Base-by-base conservation (phyloP, 2,329 filamentous ascomycete species). In the Aspergillus tubingensis region DNA sequence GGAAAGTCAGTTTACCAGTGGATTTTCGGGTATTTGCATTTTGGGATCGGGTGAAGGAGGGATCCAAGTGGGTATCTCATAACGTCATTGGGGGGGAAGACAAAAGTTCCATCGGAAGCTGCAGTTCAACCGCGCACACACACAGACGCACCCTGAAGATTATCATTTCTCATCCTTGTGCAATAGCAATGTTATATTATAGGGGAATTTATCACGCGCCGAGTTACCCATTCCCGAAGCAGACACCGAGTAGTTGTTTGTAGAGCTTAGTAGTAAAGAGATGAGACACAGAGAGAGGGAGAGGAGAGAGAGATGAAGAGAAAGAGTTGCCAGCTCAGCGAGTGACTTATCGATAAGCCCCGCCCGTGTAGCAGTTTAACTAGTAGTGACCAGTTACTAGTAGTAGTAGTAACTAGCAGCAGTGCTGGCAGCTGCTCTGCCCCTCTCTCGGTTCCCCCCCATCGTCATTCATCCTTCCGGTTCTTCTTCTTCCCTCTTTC, bases 311-410 rank as follows among this genome's bases (percentile, higher is more conserved):
- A 44, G 30, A 43, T 17, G 17, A 38, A 21, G 49, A 23, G 8
- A 44, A 54, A 25, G 43, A 50, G 60, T 4, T 39, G 57, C 58
- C 58, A 65, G 38, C 58, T 55, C 58, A 63, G 56, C 36, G 15
- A 54, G 23, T 32, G 23, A 54, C 60, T 61, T 68, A 68, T 68
- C 65, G 66, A 68, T 68, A 68, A 68, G 64, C 59, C 63, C 61
- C 62, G 53, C 60, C 58, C 25, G 41, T 17, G 15, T n/a, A 7
- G 5, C 25, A 8, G 8, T 10, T 30, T 30, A 30, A 30, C 27
- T 30, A 11, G 3, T 8, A 30, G 10, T 30, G 7, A 30, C 27
- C 8, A 8, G 27, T 30, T 30, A 30, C 27, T 30, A 30, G 27
- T 30, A 30, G 27, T 30, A 30, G 8, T 36, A 36, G 30, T 36